Evolutionary conservation across 176 grass and related monocot genomes (phyloP).

Genomic region (Oryza rufipogon): DNA sequence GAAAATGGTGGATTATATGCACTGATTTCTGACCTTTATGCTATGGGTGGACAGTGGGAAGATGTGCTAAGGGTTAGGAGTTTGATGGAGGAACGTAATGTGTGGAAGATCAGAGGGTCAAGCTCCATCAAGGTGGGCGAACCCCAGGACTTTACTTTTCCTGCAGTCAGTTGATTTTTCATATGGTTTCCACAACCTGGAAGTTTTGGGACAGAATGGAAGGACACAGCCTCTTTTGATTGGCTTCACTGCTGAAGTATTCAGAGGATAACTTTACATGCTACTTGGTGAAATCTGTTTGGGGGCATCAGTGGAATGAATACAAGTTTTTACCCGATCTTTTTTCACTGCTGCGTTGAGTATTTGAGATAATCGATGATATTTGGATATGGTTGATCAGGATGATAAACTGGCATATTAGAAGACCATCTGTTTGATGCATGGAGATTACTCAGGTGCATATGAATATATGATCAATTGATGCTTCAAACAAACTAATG

Average conservation of each 20-base stretch:
- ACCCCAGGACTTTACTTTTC: background rate
- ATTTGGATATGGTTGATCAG: background rate
- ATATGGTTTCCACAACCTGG: background rate
- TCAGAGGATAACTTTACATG: constrained; percentile 18
- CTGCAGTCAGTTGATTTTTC: constrained; percentile 38
- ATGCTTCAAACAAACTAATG: constrained; percentile 10
- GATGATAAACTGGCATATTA: background rate
- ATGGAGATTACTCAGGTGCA: background rate
- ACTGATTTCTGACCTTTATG: constrained; percentile 62
- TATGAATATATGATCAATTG: background rate
- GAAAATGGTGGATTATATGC: constrained; percentile 52
- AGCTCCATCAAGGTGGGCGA: constrained; percentile 35
- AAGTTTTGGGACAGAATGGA: background rate
- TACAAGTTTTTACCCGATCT: background rate
- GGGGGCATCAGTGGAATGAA: constrained; percentile 20
- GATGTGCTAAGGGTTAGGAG: constrained; percentile 51
- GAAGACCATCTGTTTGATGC: constrained; percentile 2
- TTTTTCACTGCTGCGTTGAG: background rate
- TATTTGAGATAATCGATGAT: background rate
- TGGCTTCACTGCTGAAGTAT: background rate
- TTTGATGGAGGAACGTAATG: constrained; percentile 47
- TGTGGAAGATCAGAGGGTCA: constrained; percentile 48
- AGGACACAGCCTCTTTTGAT: background rate
- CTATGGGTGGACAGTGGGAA: constrained; percentile 51
- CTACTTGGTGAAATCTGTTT: constrained; percentile 8